Evolutionary conservation across 768 basidiomycete species (phyloP).

Genomic region (Podaxis sp.): DNA sequence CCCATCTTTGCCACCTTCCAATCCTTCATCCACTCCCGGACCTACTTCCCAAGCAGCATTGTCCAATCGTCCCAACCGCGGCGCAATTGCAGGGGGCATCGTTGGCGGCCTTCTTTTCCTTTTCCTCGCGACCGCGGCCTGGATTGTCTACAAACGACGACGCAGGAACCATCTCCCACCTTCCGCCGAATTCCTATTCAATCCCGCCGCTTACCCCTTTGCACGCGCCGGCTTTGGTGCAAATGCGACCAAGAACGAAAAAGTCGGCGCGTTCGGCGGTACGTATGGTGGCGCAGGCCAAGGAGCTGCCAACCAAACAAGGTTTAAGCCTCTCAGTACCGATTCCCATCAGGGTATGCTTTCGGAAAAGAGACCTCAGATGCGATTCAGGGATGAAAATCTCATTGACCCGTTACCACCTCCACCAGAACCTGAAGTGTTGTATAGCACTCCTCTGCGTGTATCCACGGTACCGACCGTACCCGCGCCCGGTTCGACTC

Average conservation of each 20-base stretch:
- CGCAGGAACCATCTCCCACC: constrained; percentile 47
- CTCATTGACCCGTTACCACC: neutral
- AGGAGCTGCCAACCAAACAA: constrained; percentile 7
- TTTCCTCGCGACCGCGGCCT: constrained; percentile 30
- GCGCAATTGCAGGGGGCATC: constrained; percentile 54
- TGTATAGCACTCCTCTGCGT: constrained; percentile 10
- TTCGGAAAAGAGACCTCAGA: constrained; percentile 1
- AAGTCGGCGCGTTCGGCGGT: neutral
- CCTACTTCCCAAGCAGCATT: constrained; percentile 15
- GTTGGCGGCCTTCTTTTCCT: constrained; percentile 48
- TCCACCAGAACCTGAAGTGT: constrained; percentile 8
- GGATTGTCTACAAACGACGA: constrained; percentile 43
- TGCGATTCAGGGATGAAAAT: neutral
- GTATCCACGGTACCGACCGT: neutral
- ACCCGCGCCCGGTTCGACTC: neutral
- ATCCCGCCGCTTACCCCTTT: constrained; percentile 10
- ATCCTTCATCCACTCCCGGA: constrained; percentile 8
- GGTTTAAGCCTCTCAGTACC: neutral
- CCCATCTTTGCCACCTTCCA: neutral
- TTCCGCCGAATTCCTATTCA: constrained; percentile 54
- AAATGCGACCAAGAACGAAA: neutral
- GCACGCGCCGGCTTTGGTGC: constrained; percentile 12
- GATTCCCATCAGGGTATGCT: neutral
- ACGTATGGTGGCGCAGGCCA: constrained; percentile 5
- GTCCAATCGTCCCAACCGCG: constrained; percentile 29